Conservation (phyloP, 495 filamentous ascomycete genomes). For the Neurospora hispaniola region DNA sequence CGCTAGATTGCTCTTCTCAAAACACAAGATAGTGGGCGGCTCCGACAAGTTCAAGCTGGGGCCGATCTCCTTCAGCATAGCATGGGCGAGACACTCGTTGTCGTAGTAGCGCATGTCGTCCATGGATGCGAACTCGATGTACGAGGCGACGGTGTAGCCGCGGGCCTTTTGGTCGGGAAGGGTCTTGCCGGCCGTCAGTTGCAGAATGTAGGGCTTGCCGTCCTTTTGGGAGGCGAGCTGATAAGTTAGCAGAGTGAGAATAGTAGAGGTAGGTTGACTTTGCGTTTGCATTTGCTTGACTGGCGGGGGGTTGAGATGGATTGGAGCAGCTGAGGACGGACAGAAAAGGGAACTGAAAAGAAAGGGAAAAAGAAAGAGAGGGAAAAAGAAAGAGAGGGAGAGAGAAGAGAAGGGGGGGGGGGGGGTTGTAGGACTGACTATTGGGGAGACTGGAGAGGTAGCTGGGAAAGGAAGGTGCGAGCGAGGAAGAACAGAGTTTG, state of each 20-base stretch:
- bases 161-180: slow-evolving; percentile 45
- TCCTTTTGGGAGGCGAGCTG: slow-evolving; percentile 30
- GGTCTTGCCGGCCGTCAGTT: slow-evolving; percentile 32
- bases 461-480: background rate
- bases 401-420: too few relatives aligned
- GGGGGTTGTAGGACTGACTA: too few relatives aligned
- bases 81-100: slow-evolving; percentile 50
- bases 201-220: slow-evolving; percentile 56
- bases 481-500: background rate
- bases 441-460: too few relatives aligned
- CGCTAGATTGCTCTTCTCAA: slow-evolving; percentile 18
- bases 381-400: too few relatives aligned
- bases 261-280: background rate
- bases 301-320: background rate
- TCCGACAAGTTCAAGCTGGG: slow-evolving; percentile 24
- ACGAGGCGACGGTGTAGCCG: slow-evolving; percentile 52
- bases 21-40: slow-evolving; percentile 41
- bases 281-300: background rate
- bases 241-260: background rate
- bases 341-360: background rate
- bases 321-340: background rate
- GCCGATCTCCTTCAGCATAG: slow-evolving; percentile 42
- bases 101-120: slow-evolving; percentile 69
- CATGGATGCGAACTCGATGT: slow-evolving; percentile 47
- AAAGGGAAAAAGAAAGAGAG: background rate